Conservation (phyloP, 805 yeast genomes). For the Jamesozyma piceae region DNA sequence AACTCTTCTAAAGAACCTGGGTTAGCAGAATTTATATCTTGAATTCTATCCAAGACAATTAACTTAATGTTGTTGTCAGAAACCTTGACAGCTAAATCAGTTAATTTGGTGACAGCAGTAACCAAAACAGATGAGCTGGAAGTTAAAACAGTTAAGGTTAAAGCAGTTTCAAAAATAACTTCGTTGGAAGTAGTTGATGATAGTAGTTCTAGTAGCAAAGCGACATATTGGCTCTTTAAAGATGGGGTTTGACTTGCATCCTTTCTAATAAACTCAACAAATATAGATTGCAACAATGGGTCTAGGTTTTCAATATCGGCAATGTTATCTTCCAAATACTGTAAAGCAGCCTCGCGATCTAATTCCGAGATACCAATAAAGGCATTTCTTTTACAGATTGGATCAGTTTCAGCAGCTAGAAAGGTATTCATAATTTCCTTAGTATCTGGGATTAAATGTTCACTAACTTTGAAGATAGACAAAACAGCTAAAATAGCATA, state of each 20-base stretch:
- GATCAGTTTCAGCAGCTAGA: constrained; percentile 75
- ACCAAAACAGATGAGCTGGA: constrained; percentile 56
- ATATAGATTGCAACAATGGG: constrained; percentile 76
- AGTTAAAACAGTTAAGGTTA: constrained; percentile 58
- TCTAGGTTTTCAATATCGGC: constrained; percentile 56
- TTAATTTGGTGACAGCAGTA: constrained; percentile 75
- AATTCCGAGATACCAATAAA: constrained; percentile 77
- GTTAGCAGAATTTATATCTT: constrained; percentile 58
- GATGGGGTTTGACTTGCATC: constrained; percentile 61
- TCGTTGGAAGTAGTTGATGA: constrained; percentile 49
- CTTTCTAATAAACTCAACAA: constrained; percentile 81
- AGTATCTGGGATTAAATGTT: constrained; percentile 92
- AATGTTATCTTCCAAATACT: constrained; percentile 66
- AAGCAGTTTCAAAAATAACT: constrained; percentile 87
- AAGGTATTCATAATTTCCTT: constrained; percentile 69
- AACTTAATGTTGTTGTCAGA: constrained; percentile 93
- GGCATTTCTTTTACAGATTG: constrained; percentile 92
- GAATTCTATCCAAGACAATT: constrained; percentile 79
- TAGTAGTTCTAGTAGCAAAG: constrained; percentile 61
- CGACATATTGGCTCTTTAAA: constrained; percentile 61
- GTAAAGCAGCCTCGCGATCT: constrained; percentile 76
- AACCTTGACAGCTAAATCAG: constrained; percentile 83
- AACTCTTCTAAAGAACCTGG: constrained; percentile 81
- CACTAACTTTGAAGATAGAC: constrained; percentile 73
- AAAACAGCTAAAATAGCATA: constrained; percentile 89